phyloP scores from a whole-genome alignment of 1,284 basidiomycete species.

The Tausonia pullulans region DNA sequence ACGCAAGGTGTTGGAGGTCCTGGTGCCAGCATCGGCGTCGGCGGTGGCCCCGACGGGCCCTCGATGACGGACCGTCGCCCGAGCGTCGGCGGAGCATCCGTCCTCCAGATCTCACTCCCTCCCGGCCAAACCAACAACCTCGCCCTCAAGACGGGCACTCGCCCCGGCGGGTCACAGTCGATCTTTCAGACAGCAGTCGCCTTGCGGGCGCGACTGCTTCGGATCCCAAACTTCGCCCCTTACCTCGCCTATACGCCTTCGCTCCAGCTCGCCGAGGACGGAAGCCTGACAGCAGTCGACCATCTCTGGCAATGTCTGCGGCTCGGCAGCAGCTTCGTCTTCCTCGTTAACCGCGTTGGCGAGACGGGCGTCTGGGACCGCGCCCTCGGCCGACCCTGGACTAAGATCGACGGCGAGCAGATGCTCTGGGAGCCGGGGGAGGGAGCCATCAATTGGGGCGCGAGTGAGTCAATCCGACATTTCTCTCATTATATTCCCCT shows the following conservation, averaged over 20 bases:
- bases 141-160: slow-evolving; percentile 10
- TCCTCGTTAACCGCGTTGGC: slow-evolving; percentile 15
- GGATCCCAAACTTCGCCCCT: slow-evolving; percentile 8
- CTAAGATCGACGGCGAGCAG: slow-evolving; percentile 10
- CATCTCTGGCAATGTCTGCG: slow-evolving; percentile 15
- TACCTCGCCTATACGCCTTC: slow-evolving; percentile 12
- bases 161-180: background rate
- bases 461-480: background rate
- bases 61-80: background rate
- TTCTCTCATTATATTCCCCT: background rate
- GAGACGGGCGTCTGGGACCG: slow-evolving; percentile 15
- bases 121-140: slow-evolving; percentile 25
- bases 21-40: too few species aligned
- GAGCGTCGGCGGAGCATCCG: background rate
- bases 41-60: background rate
- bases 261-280: background rate
- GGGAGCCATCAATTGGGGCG: slow-evolving; percentile 11
- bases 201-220: background rate
- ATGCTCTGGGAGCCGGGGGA: slow-evolving; percentile 8
- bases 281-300: slow-evolving; percentile 7
- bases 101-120: slow-evolving; percentile 46
- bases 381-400: background rate
- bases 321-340: slow-evolving; percentile 7
- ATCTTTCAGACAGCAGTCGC: slow-evolving; percentile 12
- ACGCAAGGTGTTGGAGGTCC: too few species aligned